Evolutionary conservation across 1,139 yeast species (phyloP).

Genomic region (Saccharomyces hybrid): DNA sequence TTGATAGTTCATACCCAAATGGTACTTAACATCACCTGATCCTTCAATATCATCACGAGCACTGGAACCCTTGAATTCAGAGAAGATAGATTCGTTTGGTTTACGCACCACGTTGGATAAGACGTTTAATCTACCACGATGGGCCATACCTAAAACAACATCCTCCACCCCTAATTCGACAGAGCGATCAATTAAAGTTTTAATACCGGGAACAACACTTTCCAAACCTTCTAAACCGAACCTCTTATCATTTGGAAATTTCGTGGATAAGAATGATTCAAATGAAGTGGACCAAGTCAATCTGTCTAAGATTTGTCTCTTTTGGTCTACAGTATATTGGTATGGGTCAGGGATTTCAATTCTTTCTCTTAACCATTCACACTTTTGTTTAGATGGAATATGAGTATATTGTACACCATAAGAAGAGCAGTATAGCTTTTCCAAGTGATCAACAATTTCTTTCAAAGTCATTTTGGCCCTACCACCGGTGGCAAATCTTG

Average conservation of each 20-base stretch:
- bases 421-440: constrained; percentile 75
- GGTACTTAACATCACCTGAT: constrained; percentile 98
- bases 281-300: constrained; percentile 94
- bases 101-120: constrained; percentile 96
- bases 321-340: constrained; percentile 78
- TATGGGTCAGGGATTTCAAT: constrained; percentile 87
- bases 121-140: constrained; percentile 98
- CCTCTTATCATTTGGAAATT: constrained; percentile 97
- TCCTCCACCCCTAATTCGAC: constrained; percentile 94
- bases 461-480: constrained; percentile 59
- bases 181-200: constrained; percentile 87
- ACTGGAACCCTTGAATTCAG: constrained; percentile 89
- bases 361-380: constrained; percentile 98
- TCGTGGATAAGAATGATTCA: constrained; percentile 84
- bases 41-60: constrained; percentile 76
- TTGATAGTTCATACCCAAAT: constrained; percentile 97
- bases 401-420: constrained; percentile 96
- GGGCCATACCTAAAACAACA: constrained; percentile 98
- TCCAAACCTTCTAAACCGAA: constrained; percentile 99
- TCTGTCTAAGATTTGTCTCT: constrained; percentile 94
- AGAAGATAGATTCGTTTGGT: constrained; percentile 95
- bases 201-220: constrained; percentile 93
- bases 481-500: constrained; percentile 73
- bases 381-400: constrained; percentile 89
- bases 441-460: constrained; percentile 74